These are phyloP conservation scores for Pleurotus djamor DNA, from an alignment of 768 basidiomycete species.

Conservation along the genomic window DNA sequence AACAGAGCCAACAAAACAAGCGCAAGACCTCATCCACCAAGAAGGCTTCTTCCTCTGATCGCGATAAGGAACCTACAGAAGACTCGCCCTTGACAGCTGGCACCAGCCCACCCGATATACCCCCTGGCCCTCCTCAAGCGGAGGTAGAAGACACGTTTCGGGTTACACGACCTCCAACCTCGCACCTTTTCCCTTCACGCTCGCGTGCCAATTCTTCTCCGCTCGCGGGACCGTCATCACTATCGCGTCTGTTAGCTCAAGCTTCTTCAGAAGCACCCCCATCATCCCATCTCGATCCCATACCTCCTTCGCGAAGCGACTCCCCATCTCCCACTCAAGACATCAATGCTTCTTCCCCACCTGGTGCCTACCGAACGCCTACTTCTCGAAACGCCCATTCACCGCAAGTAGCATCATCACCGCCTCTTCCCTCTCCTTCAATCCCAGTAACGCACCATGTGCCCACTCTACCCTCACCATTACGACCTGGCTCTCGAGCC, in stretches of 20 bases:
- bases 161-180: constrained; percentile 62
- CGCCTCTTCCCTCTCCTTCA: constrained; percentile 33
- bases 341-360: not conserved
- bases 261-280: constrained; percentile 45
- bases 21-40: constrained; percentile 46
- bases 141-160: constrained; percentile 76
- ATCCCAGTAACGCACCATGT: constrained; percentile 34
- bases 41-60: constrained; percentile 35
- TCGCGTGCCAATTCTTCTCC: constrained; percentile 67
- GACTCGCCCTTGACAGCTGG: constrained; percentile 19
- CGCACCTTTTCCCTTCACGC: constrained; percentile 64
- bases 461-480: constrained; percentile 46
- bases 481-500: constrained; percentile 72
- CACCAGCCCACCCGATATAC: constrained; percentile 38
- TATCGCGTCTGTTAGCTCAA: constrained; percentile 78
- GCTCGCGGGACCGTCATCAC: constrained; percentile 70
- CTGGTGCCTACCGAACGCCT: not conserved
- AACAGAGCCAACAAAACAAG: constrained; percentile 61
- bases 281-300: constrained; percentile 13
- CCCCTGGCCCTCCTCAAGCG: constrained; percentile 62
- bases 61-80: constrained; percentile 36
- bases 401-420: constrained; percentile 26
- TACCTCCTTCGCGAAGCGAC: constrained; percentile 23
- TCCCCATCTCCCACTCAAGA: constrained; percentile 24
- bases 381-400: constrained; percentile 11